These are phyloP conservation scores for Eimeria zaria DNA, from an alignment of 169 alveolate genomes.

Conservation along the genomic window DNA sequence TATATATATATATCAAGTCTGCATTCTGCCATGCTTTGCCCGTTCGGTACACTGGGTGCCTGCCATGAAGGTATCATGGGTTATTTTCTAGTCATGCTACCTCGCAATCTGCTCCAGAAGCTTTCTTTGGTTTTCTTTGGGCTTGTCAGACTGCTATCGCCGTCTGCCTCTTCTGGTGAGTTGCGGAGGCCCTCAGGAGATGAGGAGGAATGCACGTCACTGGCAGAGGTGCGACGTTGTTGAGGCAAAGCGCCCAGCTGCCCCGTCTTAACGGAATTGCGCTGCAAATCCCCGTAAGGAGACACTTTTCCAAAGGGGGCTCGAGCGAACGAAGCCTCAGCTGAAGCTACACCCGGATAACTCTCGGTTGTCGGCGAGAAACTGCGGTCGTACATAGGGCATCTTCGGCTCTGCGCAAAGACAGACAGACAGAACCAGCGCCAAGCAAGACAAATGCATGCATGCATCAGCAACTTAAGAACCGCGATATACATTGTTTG, in stretches of 20 bases:
- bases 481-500: no score
- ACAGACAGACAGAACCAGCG: neutral
- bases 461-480: no score
- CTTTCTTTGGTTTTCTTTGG: neutral
- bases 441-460: no score
- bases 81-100: neutral
- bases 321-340: conserved; percentile 5
- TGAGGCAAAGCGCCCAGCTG: neutral
- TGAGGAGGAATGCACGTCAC: conserved; percentile 30
- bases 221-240: conserved; percentile 9
- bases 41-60: no score
- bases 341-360: neutral
- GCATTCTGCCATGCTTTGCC: neutral
- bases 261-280: neutral
- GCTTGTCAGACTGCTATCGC: neutral
- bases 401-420: neutral
- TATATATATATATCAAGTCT: no score
- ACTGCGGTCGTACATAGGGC: neutral
- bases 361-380: neutral
- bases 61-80: neutral
- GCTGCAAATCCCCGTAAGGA: conserved; percentile 15
- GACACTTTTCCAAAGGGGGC: conserved; percentile 10
- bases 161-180: neutral
- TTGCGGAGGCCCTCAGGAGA: conserved; percentile 34
- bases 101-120: conserved; percentile 28